Evolutionary conservation across 306 rosid genomes (phyloP).

Genomic region (Mucuna pruriens): DNA sequence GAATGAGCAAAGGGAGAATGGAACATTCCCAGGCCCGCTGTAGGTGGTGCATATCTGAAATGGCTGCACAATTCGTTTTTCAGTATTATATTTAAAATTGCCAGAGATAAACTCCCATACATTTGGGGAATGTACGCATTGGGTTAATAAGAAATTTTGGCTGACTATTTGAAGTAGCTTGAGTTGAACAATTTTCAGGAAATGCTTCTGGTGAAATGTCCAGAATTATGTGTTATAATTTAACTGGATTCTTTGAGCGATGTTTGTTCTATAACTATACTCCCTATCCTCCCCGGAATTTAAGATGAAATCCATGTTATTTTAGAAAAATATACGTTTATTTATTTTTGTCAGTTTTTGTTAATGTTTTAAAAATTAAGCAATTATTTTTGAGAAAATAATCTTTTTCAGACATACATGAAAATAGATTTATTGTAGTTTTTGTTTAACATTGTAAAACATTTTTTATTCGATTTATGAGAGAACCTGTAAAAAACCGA

Average conservation of each 20-base stretch:
- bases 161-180: constrained; percentile 39
- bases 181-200: constrained; percentile 41
- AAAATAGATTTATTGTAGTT: not conserved
- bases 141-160: constrained; percentile 84
- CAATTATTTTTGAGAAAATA: not conserved
- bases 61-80: constrained; percentile 33
- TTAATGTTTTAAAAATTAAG: not conserved
- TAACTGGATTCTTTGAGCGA: constrained; percentile 33
- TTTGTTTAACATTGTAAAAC: not conserved
- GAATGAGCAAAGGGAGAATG: constrained; percentile 98
- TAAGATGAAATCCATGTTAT: not conserved
- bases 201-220: constrained; percentile 37
- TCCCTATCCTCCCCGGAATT: not conserved
- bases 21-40: constrained; percentile 97
- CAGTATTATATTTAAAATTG: constrained; percentile 40
- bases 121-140: constrained; percentile 44
- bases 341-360: not conserved
- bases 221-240: constrained; percentile 25
- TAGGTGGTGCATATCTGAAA: constrained; percentile 49
- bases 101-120: constrained; percentile 51
- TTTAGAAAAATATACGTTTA: not conserved
- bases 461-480: not conserved
- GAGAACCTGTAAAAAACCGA: not conserved
- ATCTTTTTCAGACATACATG: not conserved
- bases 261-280: not conserved